Evolutionary conservation across 169 alveolate genomes (phyloP).

Genomic region (Plasmodium berghei): DNA sequence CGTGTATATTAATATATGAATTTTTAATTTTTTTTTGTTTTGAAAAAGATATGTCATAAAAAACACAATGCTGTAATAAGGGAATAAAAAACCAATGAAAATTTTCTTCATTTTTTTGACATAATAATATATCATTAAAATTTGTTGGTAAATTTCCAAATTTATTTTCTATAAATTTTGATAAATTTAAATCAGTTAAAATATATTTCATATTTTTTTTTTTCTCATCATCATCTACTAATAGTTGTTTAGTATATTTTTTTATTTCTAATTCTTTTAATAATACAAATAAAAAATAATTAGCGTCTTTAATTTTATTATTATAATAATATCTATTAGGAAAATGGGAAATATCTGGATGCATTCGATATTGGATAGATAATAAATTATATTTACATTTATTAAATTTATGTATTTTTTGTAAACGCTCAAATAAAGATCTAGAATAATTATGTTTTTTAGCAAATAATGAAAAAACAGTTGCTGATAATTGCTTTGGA

Average conservation of each 20-base stretch:
- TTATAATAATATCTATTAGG: constrained; percentile 94
- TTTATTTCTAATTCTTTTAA: constrained; percentile 44
- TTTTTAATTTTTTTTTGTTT: constrained; percentile 47
- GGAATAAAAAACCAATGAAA: constrained; percentile 82
- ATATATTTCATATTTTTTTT: constrained; percentile 18
- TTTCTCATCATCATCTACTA: not conserved
- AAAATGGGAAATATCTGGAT: constrained; percentile 95
- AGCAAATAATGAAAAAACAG: constrained; percentile 93
- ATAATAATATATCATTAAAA: constrained; percentile 40
- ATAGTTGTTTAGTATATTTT: constrained; percentile 1
- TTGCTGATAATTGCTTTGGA: constrained; percentile 98
- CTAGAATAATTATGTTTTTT: constrained; percentile 83
- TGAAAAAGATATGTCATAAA: constrained; percentile 72
- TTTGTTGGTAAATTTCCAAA: constrained; percentile 41
- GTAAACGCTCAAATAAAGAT: constrained; percentile 92
- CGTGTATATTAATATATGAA: constrained; percentile 74
- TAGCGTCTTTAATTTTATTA: constrained; percentile 79
- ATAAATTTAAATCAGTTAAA: constrained; percentile 48
- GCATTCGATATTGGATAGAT: constrained; percentile 97
- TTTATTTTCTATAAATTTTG: constrained; percentile 30
- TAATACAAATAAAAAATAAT: constrained; percentile 26
- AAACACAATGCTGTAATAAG: constrained; percentile 73
- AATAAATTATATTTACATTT: constrained; percentile 85
- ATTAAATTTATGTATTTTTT: constrained; percentile 80
- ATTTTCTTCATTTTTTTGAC: constrained; percentile 39